Base-by-base conservation (phyloP, 163 green algal genomes). In the Scenedesmus sp. region DNA sequence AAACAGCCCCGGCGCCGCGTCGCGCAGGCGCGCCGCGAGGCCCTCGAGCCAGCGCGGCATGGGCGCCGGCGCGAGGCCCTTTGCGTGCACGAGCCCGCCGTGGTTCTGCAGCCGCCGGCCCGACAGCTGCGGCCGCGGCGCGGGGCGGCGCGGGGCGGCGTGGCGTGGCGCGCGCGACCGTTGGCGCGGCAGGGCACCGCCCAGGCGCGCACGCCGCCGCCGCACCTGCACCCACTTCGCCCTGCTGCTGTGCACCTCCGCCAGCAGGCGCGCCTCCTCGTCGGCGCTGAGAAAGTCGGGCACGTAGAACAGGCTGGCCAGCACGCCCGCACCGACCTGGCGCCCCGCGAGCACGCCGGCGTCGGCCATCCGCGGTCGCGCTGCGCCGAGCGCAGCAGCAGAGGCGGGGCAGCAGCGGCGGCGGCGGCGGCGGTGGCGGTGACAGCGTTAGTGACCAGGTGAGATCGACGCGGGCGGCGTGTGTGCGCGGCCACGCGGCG, bases 21-120 rank as follows among this genome's bases (percentile, higher is more conserved):
- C 50, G 45, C 24, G 14, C 4, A 44, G 10, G 2, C 28, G 34
- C 10, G 60, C 34, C 45, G 87, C 24, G 53, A 45, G 86, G 20
- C 10, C 44, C 67, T 83, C 18, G 56, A 91, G 56, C 89, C 88
- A 95, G 42, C 51, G n/a, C 2, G 91, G 89, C 57, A 94, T 45
- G 7, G 87, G 82, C 6, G 86, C 77, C 11, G 87, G 79, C 3
- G 94, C 75, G 53, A 95, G 80, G 18, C 89, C 89, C 56, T 93
- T 94, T 20, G 81, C 67, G 58, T 91, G 85, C 18, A 94, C 88
- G 1, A 84, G 60, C n/a, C 91, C 91, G 0, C 91, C 91, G 47
- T 90, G 84, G 60, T 88, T 92, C 64, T 91, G 89, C 24, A 94
- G 82, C 31, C 82, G 80, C 20, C 91, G 79, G 0, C 89, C 89